Evolutionary conservation across 805 yeast species (phyloP).

Genomic region (Hanseniaspora mollemarum): DNA sequence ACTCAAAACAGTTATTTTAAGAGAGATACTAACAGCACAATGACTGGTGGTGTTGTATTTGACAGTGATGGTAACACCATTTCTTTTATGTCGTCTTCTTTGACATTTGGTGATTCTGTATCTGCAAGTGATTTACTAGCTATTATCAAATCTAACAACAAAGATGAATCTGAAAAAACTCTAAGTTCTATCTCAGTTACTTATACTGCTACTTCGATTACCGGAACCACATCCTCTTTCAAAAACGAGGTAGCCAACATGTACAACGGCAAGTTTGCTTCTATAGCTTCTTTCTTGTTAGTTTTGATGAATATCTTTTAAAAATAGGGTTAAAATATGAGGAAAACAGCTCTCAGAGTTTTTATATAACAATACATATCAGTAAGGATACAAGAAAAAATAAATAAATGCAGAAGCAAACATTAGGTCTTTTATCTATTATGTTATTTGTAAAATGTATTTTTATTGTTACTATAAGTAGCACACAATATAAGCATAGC

Average conservation of each 20-base stretch:
- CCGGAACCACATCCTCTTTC: conserved; percentile 13
- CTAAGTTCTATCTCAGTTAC: conserved; percentile 7
- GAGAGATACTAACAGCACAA: conserved; percentile 41
- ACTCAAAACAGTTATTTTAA: conserved; percentile 44
- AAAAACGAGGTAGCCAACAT: conserved; percentile 12
- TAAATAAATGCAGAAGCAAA: too few species aligned
- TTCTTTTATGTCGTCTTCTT: conserved; percentile 48
- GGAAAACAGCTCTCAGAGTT: too few species aligned
- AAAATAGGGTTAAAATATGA: not conserved
- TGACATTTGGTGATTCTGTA: conserved; percentile 39
- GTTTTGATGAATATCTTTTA: conserved; percentile 7
- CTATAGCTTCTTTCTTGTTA: conserved; percentile 1
- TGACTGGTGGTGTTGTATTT: conserved; percentile 65
- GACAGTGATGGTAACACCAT: conserved; percentile 48
- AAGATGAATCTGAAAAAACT: not conserved
- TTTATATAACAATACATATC: too few species aligned
- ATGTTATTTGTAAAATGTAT: too few species aligned
- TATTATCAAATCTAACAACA: not conserved
- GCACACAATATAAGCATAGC: not conserved
- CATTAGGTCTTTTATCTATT: too few species aligned
- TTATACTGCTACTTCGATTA: conserved; percentile 14
- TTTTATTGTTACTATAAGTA: too few species aligned
- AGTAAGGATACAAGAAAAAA: too few species aligned
- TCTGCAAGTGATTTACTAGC: conserved; percentile 34
- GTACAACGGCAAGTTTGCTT: not conserved